Base-by-base conservation (phyloP, 2,329 filamentous ascomycete species). In the Sclerotiophoma versabilis region DNA sequence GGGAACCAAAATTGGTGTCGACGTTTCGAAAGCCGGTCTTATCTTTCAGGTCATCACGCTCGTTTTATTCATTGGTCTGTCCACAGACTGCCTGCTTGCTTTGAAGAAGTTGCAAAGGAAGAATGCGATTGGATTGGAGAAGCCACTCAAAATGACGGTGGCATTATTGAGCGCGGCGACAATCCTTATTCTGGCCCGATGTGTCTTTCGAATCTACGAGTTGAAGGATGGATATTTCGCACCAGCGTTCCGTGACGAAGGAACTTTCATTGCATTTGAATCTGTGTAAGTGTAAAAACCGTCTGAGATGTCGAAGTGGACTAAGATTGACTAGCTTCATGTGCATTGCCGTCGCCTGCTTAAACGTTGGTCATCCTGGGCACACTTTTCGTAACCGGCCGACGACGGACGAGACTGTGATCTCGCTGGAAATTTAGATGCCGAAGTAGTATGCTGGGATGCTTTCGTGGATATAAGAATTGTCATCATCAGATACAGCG, bases 191-290 rank as follows among this genome's bases (percentile, higher is more conserved):
- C 34, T 59, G 4, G 33, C 36, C 1, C 27, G 57, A 11, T 59
- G 57, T 22, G 19, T 56, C 4, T 59, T 56, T 25, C 38, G 57
- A 2, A 46, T 59, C 25, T 41, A 49, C 15, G 57, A 59, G 36
- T 22, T 59, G 25, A 49, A 50, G 30, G 52, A 44, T 27, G 57
- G 57, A 9, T 59, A 59, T 34, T 56, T 56, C 34, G 45, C 52
- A 5, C 29, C 37, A 15, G 34, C 22, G 1, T 56, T 59, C 29
- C 30, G 52, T 12, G 32, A 53, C 10, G 37, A 59, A 27, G 23
- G 20, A 9, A 43, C 34, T 11, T 59, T 59, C 37, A 48, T 59
- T 29, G 51, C 32, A 1, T 47, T 59, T 11, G 57, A 59, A 27
- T 49, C 43, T 5, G 51, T 30, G 52, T 59, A 30, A 59, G 57